phyloP scores from a whole-genome alignment of 805 yeast genomes.

The Sungouiella blattae region DNA sequence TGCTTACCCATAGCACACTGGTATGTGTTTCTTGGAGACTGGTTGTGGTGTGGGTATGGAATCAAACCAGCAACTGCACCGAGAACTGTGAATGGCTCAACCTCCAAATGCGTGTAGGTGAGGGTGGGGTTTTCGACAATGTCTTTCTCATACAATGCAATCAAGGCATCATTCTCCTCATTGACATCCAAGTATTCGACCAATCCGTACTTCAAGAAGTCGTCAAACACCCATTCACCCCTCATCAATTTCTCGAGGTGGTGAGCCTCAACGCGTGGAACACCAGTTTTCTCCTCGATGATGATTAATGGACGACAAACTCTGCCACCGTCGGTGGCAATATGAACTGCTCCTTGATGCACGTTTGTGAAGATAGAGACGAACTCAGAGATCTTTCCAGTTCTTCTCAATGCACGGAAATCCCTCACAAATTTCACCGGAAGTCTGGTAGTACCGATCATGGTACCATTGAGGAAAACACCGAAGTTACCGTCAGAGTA shows the following conservation, averaged over 20 bases:
- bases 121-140: slow-evolving; percentile 42
- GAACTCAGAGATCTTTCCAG: slow-evolving; percentile 83
- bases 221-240: slow-evolving; percentile 87
- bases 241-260: slow-evolving; percentile 61
- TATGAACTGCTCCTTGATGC: slow-evolving; percentile 91
- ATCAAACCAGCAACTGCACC: slow-evolving; percentile 98
- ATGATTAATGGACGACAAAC: slow-evolving; percentile 95
- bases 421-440: slow-evolving; percentile 77
- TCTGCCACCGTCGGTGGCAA: slow-evolving; percentile 98
- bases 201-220: slow-evolving; percentile 76
- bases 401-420: slow-evolving; percentile 78
- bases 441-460: slow-evolving; percentile 83
- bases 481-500: slow-evolving; percentile 79
- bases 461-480: slow-evolving; percentile 89
- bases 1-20: slow-evolving; percentile 99
- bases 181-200: slow-evolving; percentile 96
- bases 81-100: slow-evolving; percentile 95
- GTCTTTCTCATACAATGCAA: slow-evolving; percentile 78
- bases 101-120: slow-evolving; percentile 82
- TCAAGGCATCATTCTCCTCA: slow-evolving; percentile 91
- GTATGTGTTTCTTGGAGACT: slow-evolving; percentile 98
- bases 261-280: slow-evolving; percentile 64
- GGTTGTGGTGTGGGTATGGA: slow-evolving; percentile 99
- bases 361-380: slow-evolving; percentile 86
- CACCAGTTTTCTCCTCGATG: slow-evolving; percentile 56